A percentile compares a stretch with the other conserved stretches of the same genome.
Conservation (phyloP, 495 filamentous ascomycete genomes). For the Penicillium atrosanguineum region DNA sequence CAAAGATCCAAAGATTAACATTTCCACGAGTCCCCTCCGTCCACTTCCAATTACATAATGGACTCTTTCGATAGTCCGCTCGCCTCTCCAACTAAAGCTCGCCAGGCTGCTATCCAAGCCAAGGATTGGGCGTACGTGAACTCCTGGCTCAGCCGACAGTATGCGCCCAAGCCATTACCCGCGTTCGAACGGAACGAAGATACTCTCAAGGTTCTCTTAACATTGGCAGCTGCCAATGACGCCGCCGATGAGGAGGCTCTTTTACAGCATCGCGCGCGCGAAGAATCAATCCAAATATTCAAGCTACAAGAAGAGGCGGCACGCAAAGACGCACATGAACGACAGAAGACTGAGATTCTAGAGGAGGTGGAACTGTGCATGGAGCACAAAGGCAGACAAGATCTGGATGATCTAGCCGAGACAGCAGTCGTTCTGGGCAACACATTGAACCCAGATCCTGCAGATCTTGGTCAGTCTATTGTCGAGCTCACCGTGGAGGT, state of each 20-base stretch:
- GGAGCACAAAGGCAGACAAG: constrained; percentile 32
- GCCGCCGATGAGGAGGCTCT: constrained; percentile 72
- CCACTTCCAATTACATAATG: constrained; percentile 1
- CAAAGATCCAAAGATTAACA: constrained; percentile 7
- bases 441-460: constrained; percentile 30
- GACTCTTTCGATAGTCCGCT: constrained; percentile 38
- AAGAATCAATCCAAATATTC: constrained; percentile 37
- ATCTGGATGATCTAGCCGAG: constrained; percentile 42
- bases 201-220: constrained; percentile 73
- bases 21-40: background rate
- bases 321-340: constrained; percentile 25
- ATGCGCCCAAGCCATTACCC: constrained; percentile 57
- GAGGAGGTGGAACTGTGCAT: constrained; percentile 41
- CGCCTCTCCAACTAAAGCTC: constrained; percentile 46
- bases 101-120: constrained; percentile 52
- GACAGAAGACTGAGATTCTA: constrained; percentile 35
- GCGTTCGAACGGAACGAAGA: constrained; percentile 82
- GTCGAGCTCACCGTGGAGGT: constrained; percentile 44
- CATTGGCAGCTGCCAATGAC: constrained; percentile 75
- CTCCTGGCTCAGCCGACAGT: constrained; percentile 72
- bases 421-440: constrained; percentile 32
- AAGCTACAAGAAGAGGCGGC: constrained; percentile 31
- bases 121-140: constrained; percentile 90
- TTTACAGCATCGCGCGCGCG: constrained; percentile 46
- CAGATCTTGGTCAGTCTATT: constrained; percentile 39